Conservation (phyloP, 768 basidiomycete species). For the Lentinula detonsa region DNA sequence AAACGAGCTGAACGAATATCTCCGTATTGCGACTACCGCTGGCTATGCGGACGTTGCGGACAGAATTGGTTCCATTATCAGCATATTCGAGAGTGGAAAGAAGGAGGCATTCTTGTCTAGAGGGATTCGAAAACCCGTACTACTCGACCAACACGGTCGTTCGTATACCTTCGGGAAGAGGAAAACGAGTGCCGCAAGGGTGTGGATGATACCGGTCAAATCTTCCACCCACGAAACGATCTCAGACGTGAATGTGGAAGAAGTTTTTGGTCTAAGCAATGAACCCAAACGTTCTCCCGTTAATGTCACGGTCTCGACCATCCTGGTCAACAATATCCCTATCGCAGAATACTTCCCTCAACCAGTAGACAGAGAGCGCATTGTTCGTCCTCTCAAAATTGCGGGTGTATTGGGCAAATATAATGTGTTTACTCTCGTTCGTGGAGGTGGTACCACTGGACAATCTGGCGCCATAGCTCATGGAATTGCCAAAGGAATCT, state of each 20-base stretch:
- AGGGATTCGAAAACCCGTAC: slow-evolving; percentile 49
- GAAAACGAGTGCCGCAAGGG: slow-evolving; percentile 86
- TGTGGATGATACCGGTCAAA: slow-evolving; percentile 83
- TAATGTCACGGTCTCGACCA: slow-evolving; percentile 47
- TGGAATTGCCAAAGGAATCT: slow-evolving; percentile 71
- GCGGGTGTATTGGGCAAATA: slow-evolving; percentile 81
- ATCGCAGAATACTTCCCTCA: slow-evolving; percentile 74
- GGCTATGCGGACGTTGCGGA: slow-evolving; percentile 50
- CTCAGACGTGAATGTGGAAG: slow-evolving; percentile 18
- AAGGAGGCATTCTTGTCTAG: slow-evolving; percentile 41
- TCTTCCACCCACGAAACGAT: background rate
- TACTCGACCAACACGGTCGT: slow-evolving; percentile 72
- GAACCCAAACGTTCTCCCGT: slow-evolving; percentile 11
- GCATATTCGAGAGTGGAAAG: slow-evolving; percentile 61
- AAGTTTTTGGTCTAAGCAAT: slow-evolving; percentile 16
- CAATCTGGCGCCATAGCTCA: slow-evolving; percentile 86
- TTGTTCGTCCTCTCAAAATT: slow-evolving; percentile 80
- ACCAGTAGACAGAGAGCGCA: slow-evolving; percentile 70
- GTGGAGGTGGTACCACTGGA: slow-evolving; percentile 88
- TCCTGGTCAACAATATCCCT: slow-evolving; percentile 84
- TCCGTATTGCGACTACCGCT: slow-evolving; percentile 53
- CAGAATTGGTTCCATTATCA: slow-evolving; percentile 45
- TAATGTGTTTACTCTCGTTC: slow-evolving; percentile 67
- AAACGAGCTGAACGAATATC: slow-evolving; percentile 58
- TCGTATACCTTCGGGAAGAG: slow-evolving; percentile 83